Conservation (phyloP, 257 asterid species). For the Solanum lycopersicoides region DNA sequence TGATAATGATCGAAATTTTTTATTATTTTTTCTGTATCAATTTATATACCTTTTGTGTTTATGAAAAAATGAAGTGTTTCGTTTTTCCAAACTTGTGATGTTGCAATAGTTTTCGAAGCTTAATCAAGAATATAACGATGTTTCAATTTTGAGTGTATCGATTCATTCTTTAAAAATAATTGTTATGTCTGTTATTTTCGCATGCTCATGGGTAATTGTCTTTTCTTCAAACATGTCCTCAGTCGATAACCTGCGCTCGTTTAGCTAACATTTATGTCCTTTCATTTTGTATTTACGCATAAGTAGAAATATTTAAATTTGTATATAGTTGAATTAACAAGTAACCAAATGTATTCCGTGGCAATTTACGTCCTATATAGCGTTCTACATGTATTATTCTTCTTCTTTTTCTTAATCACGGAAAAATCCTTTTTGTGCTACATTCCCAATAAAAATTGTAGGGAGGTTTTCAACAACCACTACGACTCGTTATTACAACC, state of each 20-base stretch:
- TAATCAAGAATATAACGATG: too few species aligned
- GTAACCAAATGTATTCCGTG: too few species aligned
- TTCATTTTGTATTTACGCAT: background rate
- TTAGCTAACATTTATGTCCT: too few species aligned
- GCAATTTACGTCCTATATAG: background rate
- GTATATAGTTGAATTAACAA: background rate
- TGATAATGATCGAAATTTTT: rapidly evolving
- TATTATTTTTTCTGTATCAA: too few species aligned
- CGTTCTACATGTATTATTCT: background rate
- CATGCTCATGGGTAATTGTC: too few species aligned
- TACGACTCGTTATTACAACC: background rate
- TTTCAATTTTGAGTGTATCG: too few species aligned
- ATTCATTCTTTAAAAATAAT: too few species aligned
- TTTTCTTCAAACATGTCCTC: too few species aligned
- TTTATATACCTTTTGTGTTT: too few species aligned
- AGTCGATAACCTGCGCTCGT: too few species aligned
- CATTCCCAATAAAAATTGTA: background rate
- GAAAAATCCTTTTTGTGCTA: background rate
- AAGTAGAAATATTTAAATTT: too few species aligned
- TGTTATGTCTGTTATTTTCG: too few species aligned
- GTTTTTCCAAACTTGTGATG: background rate
- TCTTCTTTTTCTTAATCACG: background rate
- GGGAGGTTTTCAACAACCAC: background rate
- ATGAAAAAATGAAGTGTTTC: background rate
- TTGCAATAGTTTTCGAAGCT: background rate